Percentiles rank a stretch among this genome's conserved stretches.
Conservation (phyloP, 768 basidiomycete species). For the Leccinum fibrillosum region DNA sequence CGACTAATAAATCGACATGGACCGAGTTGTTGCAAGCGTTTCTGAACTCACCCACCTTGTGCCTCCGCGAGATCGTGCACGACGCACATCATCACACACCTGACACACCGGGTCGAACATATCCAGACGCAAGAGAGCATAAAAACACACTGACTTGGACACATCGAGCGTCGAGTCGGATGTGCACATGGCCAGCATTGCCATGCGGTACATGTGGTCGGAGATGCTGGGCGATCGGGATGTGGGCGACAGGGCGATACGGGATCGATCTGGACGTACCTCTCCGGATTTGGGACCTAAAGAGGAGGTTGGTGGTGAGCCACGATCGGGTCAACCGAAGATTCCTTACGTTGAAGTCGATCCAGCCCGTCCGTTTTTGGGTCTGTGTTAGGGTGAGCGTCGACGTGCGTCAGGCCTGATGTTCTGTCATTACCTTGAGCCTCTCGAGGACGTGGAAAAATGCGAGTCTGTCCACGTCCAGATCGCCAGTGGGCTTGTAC, state of each 20-base stretch:
- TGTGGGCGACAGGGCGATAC: not conserved
- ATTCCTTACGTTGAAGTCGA: conserved; percentile 58
- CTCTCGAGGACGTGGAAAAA: conserved; percentile 89
- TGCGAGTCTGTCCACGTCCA: conserved; percentile 67
- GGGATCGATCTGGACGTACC: conserved; percentile 38
- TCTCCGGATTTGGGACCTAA: conserved; percentile 80
- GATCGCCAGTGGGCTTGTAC: conserved; percentile 52
- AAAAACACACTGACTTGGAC: conserved; percentile 52
- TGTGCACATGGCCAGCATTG: conserved; percentile 85
- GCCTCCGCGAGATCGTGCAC: conserved; percentile 98
- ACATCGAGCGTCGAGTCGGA: conserved; percentile 62
- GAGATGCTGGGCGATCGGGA: conserved; percentile 56
- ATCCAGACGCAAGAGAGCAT: not conserved
- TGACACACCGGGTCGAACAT: not conserved
- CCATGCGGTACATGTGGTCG: conserved; percentile 98
- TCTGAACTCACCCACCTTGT: conserved; percentile 50
- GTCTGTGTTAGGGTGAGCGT: conserved; percentile 47
- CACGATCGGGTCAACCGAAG: not conserved
- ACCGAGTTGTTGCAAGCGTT: not conserved
- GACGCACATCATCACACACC: conserved; percentile 84
- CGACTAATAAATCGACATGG: conserved; percentile 48
- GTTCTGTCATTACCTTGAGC: conserved; percentile 64
- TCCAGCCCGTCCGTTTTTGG: conserved; percentile 95
- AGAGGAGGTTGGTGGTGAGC: conserved; percentile 1
- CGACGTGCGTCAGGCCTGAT: not conserved